Conservation (phyloP, 495 filamentous ascomycete species). For the Aspergillus asperescens region DNA sequence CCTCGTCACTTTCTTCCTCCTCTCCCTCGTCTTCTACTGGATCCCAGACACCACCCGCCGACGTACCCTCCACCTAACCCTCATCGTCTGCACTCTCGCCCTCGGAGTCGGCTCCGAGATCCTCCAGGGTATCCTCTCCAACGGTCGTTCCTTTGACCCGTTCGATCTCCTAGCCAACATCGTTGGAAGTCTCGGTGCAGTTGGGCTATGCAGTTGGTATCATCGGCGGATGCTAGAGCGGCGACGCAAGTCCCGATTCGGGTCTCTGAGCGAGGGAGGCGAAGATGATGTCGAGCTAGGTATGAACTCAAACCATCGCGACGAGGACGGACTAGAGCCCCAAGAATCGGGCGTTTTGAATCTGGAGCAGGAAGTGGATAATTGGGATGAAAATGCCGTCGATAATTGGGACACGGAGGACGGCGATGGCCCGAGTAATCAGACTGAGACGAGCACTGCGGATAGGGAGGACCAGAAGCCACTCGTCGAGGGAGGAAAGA, state of each 20-base stretch:
- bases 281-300: slow-evolving; percentile 53
- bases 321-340: slow-evolving; percentile 52
- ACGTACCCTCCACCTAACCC: slow-evolving; percentile 74
- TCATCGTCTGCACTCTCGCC: slow-evolving; percentile 68
- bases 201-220: slow-evolving; percentile 80
- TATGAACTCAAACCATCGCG: slow-evolving; percentile 47
- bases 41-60: slow-evolving; percentile 84
- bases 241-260: slow-evolving; percentile 67
- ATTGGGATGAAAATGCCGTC: slow-evolving; percentile 76
- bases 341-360: slow-evolving; percentile 51
- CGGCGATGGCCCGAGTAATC: slow-evolving; percentile 17
- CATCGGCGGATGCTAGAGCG: slow-evolving; percentile 93
- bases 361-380: slow-evolving; percentile 73
- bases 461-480: slow-evolving; percentile 8
- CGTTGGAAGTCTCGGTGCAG: slow-evolving; percentile 63
- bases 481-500: slow-evolving; percentile 17
- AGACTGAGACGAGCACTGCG: slow-evolving; percentile 4
- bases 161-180: slow-evolving; percentile 86
- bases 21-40: slow-evolving; percentile 94
- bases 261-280: slow-evolving; percentile 55
- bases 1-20: slow-evolving; percentile 78
- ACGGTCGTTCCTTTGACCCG: slow-evolving; percentile 74
- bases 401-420: slow-evolving; percentile 70
- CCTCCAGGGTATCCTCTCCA: slow-evolving; percentile 74
- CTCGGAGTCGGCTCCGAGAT: slow-evolving; percentile 83